Evolutionary conservation across 2,329 filamentous ascomycete species (phyloP).

Genomic region (Drechslera avenae): DNA sequence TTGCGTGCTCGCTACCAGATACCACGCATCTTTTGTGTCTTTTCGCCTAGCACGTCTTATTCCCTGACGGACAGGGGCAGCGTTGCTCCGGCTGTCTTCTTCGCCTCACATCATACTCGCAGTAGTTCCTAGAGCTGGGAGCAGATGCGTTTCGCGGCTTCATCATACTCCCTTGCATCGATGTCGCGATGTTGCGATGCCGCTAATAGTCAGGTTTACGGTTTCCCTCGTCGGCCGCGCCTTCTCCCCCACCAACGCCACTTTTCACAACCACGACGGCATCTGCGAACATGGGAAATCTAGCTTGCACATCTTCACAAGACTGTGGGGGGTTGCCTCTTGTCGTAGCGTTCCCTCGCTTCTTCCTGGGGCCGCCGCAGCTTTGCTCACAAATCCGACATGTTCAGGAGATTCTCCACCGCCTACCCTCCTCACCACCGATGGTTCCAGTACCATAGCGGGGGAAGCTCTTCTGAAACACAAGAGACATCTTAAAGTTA

Average conservation of each 20-base stretch:
- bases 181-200: neutral
- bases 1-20: neutral
- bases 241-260: neutral
- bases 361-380: neutral
- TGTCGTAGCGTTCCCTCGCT: neutral
- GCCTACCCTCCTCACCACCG: neutral
- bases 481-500: neutral
- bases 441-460: neutral
- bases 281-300: neutral
- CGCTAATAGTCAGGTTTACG: neutral
- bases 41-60: neutral
- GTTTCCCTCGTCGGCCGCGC: neutral
- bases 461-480: neutral
- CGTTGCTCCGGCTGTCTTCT: no score
- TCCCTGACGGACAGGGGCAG: neutral
- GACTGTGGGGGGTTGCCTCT: neutral
- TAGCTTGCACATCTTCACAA: neutral
- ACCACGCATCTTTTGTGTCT: neutral
- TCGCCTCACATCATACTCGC: no score
- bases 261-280: neutral
- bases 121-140: no score
- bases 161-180: neutral
- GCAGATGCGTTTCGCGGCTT: neutral
- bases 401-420: neutral
- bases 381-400: neutral